Conservation (phyloP, 176 grass and related monocot species). For the Eragrostis curvula region DNA sequence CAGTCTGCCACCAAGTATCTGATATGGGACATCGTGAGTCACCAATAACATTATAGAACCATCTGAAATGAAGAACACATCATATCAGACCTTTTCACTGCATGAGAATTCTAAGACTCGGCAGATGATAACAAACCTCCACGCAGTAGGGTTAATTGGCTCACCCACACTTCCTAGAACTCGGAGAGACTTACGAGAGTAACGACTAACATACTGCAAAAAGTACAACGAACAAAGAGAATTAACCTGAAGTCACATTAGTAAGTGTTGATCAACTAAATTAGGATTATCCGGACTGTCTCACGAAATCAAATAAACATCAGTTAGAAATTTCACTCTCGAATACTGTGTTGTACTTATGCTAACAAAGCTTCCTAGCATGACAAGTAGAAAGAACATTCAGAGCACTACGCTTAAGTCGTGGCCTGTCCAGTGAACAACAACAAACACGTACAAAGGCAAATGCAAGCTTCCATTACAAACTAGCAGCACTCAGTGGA, state of each 20-base stretch:
- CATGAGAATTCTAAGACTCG: conserved; percentile 13
- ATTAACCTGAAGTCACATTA: not conserved
- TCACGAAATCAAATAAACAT: conserved; percentile 16
- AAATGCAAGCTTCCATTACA: not conserved
- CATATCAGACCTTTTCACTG: conserved; percentile 33
- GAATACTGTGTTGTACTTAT: not conserved
- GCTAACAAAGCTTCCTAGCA: conserved; percentile 9
- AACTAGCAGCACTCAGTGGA: not conserved
- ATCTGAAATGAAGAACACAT: conserved; percentile 56
- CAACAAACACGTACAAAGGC: not conserved
- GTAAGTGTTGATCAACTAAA: not conserved
- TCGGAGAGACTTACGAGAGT: conserved; percentile 93
- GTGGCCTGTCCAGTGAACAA: not conserved
- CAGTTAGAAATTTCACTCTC: conserved; percentile 10
- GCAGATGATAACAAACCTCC: conserved; percentile 70
- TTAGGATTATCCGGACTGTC: not conserved
- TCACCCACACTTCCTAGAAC: conserved; percentile 99
- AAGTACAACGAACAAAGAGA: conserved; percentile 24
- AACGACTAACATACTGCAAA: conserved; percentile 81
- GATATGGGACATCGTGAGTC: conserved; percentile 91
- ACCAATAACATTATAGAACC: conserved; percentile 91
- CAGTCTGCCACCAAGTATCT: conserved; percentile 99
- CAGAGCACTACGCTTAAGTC: not conserved
- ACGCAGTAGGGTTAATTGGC: conserved; percentile 96
- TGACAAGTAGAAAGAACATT: not conserved